A percentile compares a stretch with the other conserved stretches of the same genome.
Conservation (phyloP, 345 rosid genomes). For the Durio zibethinus region DNA sequence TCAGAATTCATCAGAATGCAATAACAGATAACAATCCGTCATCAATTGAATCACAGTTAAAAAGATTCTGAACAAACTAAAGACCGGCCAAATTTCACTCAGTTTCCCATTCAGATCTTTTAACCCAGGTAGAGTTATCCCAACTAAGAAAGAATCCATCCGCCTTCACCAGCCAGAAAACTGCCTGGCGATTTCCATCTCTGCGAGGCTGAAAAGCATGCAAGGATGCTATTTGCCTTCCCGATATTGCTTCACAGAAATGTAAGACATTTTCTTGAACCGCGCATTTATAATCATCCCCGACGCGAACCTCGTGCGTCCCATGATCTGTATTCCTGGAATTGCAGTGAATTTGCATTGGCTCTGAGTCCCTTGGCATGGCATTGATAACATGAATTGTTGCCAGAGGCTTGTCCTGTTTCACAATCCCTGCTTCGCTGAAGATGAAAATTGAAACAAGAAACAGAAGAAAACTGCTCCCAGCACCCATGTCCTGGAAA, state of each 20-base stretch:
- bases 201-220: slow-evolving; percentile 23
- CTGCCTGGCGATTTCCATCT: slow-evolving; percentile 5
- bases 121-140: slow-evolving; percentile 31
- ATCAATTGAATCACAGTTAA: background rate
- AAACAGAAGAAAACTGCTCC: background rate
- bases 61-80: background rate
- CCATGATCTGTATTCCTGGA: background rate
- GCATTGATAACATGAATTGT: slow-evolving; percentile 13
- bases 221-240: slow-evolving; percentile 7
- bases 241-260: slow-evolving; percentile 11
- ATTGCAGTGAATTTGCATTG: slow-evolving; percentile 10
- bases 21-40: background rate
- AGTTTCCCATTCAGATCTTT: slow-evolving; percentile 21
- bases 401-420: background rate
- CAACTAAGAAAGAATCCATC: slow-evolving; percentile 25
- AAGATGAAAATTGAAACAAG: slow-evolving; percentile 1
- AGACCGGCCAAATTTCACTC: slow-evolving; percentile 12
- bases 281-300: slow-evolving; percentile 13
- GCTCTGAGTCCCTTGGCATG: background rate
- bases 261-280: background rate
- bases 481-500: background rate
- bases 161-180: slow-evolving; percentile 22
- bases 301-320: background rate
- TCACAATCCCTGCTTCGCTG: background rate
- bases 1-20: too few relatives aligned